Base-by-base conservation (phyloP, 2,329 filamentous ascomycete genomes). In the Helicocarpus griseus region DNA sequence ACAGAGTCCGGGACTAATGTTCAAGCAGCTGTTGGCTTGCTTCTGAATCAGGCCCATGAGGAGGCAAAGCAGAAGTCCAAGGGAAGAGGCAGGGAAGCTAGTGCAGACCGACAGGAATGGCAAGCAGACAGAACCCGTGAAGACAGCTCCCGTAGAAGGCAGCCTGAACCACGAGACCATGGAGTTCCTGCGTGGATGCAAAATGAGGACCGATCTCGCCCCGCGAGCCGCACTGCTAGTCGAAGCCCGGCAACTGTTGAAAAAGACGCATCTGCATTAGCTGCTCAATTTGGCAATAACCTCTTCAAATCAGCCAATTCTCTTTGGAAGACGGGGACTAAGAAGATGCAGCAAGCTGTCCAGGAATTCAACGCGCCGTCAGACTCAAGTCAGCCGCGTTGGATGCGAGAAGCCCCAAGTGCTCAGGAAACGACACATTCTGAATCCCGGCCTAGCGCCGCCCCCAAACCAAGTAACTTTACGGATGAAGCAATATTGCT, bases 261-360 rank as follows among this genome's bases (percentile, higher is more conserved):
- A 1, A 82, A 77, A 49, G 91, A 96, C 60, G 77, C 95, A 51
- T 76, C 87, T 14, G 89, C 91, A 62, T 79, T 85, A 40, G 91
- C 91, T 2, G 82, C 88, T 5, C 86, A 90, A 31, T 77, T 97
- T 63, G 87, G 93, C 0, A 88, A 74, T 41, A 94, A 79, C 55
- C 70, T 98, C 11, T 83, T 97, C 67, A 98, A 98, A 67, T 93
- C 90, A 2, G 93, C 93, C 1, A 95, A 94, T 58, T 91, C 88
- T 0, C 72, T 97, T 0, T 98, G 93, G 93, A 98, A 95, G 65
- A 87, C 86, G 2, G 84, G 91, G 0, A 88, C 90, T 63, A 98
- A 95, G 69, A 90, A 88, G 65, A 80, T 97, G 53, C 89, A 95
- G 62, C 89, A 93, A 68, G 91, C 89, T 4, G 87, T 97, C 31